Evolutionary conservation across 1,284 basidiomycete species (phyloP), one percentile per base, ranked within the genome.

Genomic region (Leucoagaricus sp.): DNA sequence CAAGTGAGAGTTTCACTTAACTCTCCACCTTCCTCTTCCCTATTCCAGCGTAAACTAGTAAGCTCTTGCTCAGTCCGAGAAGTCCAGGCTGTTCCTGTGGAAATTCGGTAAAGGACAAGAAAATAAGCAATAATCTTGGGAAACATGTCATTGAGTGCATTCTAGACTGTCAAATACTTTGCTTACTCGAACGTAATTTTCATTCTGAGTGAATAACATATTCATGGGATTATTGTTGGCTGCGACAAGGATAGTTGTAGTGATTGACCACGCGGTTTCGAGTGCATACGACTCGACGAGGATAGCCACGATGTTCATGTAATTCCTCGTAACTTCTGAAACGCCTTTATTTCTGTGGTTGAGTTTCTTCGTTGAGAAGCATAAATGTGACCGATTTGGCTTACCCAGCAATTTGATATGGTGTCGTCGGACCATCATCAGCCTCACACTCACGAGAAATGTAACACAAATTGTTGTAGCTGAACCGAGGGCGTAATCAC

Each of bases 121-220:
- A 48, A 48, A 19, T 48, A 48, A 10, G 46, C 46, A 29, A 48
- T 48, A 28, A 48, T 19, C 46, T 48, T 6, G 46, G 12, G 15
- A 21, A 34, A 6, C 1, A 9, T 7, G 17, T 48, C 17, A 48
- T 15, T 33, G 26, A 13, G 12, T 33, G 17, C 19, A 19, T 19
- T n/a, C n/a, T n/a, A n/a, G n/a, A n/a, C n/a, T n/a, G n/a, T n/a
- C n/a, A n/a, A n/a, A n/a, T n/a, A n/a, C n/a, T n/a, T n/a, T 17
- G 13, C 46, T 48, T 19, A 48, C 46, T 19, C 46, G 28, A 29
- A 48, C 19, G 15, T 31, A 33, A 4, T 48, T 48, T 29, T 48
- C 46, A 29, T 29, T 19, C 33, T 48, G 46, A 28, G 19, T 31
- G 46, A 48, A 48, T 19, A 48, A n/a, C 12, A 33, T 9, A 21